Conservation (phyloP, 2,329 filamentous ascomycete genomes). For the Claviceps sp. region DNA sequence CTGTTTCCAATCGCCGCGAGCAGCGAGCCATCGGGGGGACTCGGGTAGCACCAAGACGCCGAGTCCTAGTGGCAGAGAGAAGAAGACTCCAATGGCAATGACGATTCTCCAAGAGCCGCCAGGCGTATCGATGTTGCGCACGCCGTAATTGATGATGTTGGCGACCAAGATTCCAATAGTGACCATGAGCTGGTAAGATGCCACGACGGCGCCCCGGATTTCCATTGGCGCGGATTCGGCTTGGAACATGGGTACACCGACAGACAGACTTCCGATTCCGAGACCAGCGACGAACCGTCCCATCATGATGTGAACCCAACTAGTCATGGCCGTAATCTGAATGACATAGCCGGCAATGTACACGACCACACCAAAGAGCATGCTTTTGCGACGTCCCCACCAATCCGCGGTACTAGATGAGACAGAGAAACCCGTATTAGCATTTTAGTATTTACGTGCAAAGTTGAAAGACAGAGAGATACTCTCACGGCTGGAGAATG, state of each 20-base stretch:
- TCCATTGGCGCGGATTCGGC: constrained; percentile 48
- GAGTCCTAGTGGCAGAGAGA: constrained; percentile 36
- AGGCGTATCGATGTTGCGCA: constrained; percentile 26
- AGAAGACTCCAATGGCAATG: constrained; percentile 40
- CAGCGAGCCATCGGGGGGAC: constrained; percentile 42
- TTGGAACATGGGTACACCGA: constrained; percentile 55
- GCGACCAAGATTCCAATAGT: constrained; percentile 53
- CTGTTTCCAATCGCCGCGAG: constrained; percentile 30
- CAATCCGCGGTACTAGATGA: constrained; percentile 35
- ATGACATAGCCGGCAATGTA: constrained; percentile 53
- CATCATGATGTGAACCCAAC: constrained; percentile 53
- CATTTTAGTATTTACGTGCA: background rate
- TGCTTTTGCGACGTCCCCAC: constrained; percentile 42
- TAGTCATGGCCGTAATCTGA: constrained; percentile 44
- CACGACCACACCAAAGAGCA: constrained; percentile 38
- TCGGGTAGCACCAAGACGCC: constrained; percentile 43
- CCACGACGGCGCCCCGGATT: constrained; percentile 51
- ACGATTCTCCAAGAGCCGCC: constrained; percentile 48
- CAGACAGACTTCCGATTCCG: constrained; percentile 52
- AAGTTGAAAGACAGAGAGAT: background rate
- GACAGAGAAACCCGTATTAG: background rate
- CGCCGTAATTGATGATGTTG: constrained; percentile 41
- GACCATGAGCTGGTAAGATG: constrained; percentile 62
- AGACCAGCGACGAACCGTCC: constrained; percentile 55
- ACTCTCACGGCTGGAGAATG: too few species aligned